These are phyloP conservation scores for Diutina neorugosa DNA, from an alignment of 1,139 yeast genomes.

Conservation along the genomic window DNA sequence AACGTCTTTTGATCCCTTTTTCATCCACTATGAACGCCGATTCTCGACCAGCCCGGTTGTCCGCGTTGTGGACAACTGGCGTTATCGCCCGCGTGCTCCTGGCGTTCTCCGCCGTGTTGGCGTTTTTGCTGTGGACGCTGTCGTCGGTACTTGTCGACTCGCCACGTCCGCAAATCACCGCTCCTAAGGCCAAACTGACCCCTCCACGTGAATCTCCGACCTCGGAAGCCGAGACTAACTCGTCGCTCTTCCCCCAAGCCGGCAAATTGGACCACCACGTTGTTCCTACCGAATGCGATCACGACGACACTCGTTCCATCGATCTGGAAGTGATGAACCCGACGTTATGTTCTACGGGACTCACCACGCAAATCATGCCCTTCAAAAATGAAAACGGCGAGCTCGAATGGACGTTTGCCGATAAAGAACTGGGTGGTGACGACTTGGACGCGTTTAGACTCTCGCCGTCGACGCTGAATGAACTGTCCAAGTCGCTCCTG, in stretches of 20 bases:
- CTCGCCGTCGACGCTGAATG: neutral
- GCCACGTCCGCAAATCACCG: too few relatives aligned
- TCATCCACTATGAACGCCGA: neutral
- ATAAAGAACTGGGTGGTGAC: constrained; percentile 17
- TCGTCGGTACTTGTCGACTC: neutral
- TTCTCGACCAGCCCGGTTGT: neutral
- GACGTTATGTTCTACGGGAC: constrained; percentile 33
- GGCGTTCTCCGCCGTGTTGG: neutral
- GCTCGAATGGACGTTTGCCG: constrained; percentile 45
- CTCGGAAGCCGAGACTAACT: too few relatives aligned
- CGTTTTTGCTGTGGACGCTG: neutral
- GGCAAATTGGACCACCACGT: constrained; percentile 1
- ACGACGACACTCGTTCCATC: neutral
- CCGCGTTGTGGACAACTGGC: neutral
- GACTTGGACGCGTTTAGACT: constrained; percentile 17
- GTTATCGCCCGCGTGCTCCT: neutral
- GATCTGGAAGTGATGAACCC: neutral
- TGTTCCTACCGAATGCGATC: neutral
- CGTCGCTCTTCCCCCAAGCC: neutral
- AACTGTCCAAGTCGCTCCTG: neutral
- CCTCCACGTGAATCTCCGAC: too few relatives aligned
- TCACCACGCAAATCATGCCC: constrained; percentile 36
- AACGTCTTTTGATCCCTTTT: too few relatives aligned
- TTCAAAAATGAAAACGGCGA: constrained; percentile 42
- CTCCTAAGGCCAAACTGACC: too few relatives aligned